Evolutionary conservation across 345 rosid genomes (phyloP), one percentile per base, ranked within the genome.

Genomic region (Geranium brycei): DNA sequence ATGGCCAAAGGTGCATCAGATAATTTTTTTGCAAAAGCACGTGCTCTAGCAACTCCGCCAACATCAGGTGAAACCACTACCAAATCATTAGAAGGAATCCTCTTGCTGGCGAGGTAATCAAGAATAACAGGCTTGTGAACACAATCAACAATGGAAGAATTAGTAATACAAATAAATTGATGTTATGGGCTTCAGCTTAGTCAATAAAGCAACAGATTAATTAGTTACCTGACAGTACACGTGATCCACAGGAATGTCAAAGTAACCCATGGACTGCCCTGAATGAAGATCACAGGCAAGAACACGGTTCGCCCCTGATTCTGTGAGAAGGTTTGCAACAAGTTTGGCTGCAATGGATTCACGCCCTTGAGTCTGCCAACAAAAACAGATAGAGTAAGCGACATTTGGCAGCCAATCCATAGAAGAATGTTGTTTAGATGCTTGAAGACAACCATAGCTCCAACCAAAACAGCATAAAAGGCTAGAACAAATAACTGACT

Each of bases 211-310:
- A 35, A 62, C 23, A 30, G 58, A 60, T 13, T 17, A 32, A 56
- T 18, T 51, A 47, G 64, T 57, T 82, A 89, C 95, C 93, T 84
- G 97, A 72, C 97, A 95, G 75, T 92, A 89, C 5, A 89, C 91
- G 73, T 92, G 97, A 78, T 92, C 98, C 55, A 89, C 93, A 4
- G 98, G 95, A 67, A 92, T 92, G 75, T 92, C 98, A 76, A 92
- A 92, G 76, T 92, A 92, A 8, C 97, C 98, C 89, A 92, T 92
- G 68, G 98, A 92, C 84, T 89, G 97, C 62, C 98, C 97, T 5
- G 98, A 92, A 71, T 92, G 98, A 74, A 92, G 98, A 81, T 92
- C 98, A 86, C 98, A 89, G 60, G 93, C 93, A 77, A 92, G 88
- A 67, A 92, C 98, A 76, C 95, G 95, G 71, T 89, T 88, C 58